A percentile compares a stretch with the other conserved stretches of the same genome.
Evolutionary conservation across 75 land plant species (phyloP).

Genomic region (Pinus tabuliformis): DNA sequence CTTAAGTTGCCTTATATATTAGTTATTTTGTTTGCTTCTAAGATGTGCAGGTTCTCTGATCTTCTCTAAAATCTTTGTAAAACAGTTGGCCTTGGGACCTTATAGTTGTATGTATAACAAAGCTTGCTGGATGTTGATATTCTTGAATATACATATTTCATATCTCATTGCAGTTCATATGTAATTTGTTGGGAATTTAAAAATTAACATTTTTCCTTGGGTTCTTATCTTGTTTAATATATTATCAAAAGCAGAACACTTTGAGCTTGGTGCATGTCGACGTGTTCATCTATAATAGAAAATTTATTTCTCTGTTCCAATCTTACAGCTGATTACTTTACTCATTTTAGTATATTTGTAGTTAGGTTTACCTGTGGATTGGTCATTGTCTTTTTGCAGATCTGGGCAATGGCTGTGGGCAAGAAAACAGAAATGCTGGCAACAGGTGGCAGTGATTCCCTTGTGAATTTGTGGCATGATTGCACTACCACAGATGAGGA

Average conservation of each 20-base stretch:
- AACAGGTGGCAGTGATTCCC: conserved; percentile 83
- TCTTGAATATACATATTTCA: neutral
- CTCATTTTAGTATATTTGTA: neutral
- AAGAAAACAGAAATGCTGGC: conserved; percentile 75
- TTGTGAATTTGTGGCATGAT: conserved; percentile 87
- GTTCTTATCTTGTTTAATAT: neutral
- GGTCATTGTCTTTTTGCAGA: conserved; percentile 27
- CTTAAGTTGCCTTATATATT: no score
- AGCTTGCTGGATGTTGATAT: no score
- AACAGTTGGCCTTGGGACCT: no score
- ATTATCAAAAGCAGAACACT: neutral
- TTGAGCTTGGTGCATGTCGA: neutral
- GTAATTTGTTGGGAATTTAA: no score
- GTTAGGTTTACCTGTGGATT: neutral
- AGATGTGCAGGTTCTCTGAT: no score
- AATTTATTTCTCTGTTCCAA: neutral
- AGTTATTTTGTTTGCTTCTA: no score
- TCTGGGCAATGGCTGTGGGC: conserved; percentile 95
- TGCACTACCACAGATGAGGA: conserved; percentile 80
- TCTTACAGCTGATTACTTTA: neutral
- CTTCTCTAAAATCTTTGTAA: no score
- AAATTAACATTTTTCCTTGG: no score
- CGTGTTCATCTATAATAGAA: neutral
- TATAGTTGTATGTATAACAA: no score
- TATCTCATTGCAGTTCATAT: neutral